phyloP scores from a whole-genome alignment of 2,329 filamentous ascomycete genomes.

The Onygenales sp. region DNA sequence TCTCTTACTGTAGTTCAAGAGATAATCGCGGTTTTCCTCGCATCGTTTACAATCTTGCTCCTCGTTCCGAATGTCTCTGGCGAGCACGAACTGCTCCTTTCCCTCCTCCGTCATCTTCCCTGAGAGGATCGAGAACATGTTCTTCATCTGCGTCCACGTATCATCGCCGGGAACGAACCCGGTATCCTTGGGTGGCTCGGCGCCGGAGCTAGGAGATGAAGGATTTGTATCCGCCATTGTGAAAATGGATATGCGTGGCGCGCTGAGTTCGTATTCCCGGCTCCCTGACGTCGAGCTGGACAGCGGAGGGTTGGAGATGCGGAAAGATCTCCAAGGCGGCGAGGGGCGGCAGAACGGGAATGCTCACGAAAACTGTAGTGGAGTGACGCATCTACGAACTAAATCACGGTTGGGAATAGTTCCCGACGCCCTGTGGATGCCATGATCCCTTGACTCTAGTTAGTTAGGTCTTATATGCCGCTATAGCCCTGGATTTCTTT shows the following conservation, averaged over 20 bases:
- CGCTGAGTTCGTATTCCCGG: too few relatives aligned
- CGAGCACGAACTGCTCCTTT: conserved; percentile 65
- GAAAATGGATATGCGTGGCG: not conserved
- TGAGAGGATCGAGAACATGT: conserved; percentile 74
- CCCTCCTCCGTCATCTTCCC: conserved; percentile 62
- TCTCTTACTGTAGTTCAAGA: conserved; percentile 59
- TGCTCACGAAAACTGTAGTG: too few relatives aligned
- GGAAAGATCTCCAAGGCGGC: conserved; percentile 15
- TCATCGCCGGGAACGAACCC: conserved; percentile 33
- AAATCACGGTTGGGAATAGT: too few relatives aligned
- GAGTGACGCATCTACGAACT: too few relatives aligned
- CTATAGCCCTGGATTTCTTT: not conserved
- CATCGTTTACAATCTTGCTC: conserved; percentile 68
- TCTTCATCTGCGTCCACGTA: conserved; percentile 56
- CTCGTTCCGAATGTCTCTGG: conserved; percentile 66
- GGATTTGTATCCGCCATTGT: conserved; percentile 22
- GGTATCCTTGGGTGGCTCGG: conserved; percentile 21
- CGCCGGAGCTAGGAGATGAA: conserved; percentile 1
- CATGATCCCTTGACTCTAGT: not conserved
- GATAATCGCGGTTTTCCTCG: conserved; percentile 73
- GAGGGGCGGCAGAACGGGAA: conserved; percentile 19
- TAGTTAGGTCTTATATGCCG: not conserved
- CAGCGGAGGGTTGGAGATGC: not conserved
- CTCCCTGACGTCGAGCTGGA: too few relatives aligned
- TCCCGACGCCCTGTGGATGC: conserved; percentile 1